Conservation (phyloP, 345 rosid genomes). For the Eucalyptus pauciflora region DNA sequence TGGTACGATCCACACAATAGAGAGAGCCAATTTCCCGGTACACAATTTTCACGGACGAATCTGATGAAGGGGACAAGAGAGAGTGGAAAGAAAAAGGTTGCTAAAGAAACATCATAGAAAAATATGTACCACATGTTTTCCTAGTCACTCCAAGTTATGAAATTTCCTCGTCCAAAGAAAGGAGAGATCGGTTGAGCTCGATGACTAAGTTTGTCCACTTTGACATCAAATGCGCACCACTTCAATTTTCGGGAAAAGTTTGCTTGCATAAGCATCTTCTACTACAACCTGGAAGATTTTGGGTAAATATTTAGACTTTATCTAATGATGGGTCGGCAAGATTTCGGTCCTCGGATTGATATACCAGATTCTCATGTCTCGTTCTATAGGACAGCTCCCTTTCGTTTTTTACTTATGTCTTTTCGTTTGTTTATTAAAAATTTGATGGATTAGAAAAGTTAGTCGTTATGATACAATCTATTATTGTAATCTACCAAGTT, state of each 20-base stretch:
- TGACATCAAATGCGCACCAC: neutral
- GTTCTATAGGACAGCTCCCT: neutral
- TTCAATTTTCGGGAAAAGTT: neutral
- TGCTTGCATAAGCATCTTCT: neutral
- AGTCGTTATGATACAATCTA: neutral
- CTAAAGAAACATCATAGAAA: neutral
- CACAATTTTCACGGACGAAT: neutral
- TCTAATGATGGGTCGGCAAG: neutral
- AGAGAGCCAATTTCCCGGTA: neutral
- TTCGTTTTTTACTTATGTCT: neutral
- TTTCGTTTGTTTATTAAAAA: neutral
- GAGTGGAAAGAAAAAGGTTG: neutral
- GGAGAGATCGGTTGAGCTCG: neutral
- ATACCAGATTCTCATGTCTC: neutral
- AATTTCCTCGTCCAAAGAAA: neutral
- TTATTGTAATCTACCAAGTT: neutral
- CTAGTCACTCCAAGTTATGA: neutral
- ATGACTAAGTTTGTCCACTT: neutral
- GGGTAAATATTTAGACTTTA: neutral
- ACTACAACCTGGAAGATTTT: neutral
- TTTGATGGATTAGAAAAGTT: neutral
- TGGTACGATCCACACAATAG: fast-evolving
- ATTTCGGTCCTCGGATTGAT: neutral
- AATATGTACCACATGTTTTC: neutral
- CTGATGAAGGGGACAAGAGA: neutral